These are phyloP conservation scores for Oehlia diaphana DNA, from an alignment of 192 early-diverging fungal genomes.

Conservation along the genomic window DNA sequence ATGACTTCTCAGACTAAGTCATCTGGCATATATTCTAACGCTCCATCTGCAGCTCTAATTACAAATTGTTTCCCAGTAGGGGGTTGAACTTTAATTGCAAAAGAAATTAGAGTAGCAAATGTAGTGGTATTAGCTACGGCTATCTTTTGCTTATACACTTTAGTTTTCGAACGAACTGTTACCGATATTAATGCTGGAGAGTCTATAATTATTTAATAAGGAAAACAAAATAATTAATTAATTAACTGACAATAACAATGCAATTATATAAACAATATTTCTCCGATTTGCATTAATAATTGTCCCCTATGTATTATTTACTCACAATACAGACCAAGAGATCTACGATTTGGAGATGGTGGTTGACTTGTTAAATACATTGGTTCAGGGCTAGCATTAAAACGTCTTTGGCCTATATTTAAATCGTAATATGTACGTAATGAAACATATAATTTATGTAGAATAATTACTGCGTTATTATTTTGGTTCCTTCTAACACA, in stretches of 20 bases:
- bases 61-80: constrained; percentile 24
- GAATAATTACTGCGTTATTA: no score
- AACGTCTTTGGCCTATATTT: no score
- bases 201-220: not conserved
- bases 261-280: not conserved
- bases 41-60: constrained; percentile 6
- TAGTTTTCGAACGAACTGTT: not conserved
- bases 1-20: constrained; percentile 5
- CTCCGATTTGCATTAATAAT: no score
- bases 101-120: constrained; percentile 3
- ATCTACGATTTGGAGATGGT: no score
- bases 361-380: no score
- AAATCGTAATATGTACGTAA: no score
- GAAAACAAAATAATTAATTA: not conserved
- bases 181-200: constrained; percentile 6
- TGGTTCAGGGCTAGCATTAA: no score
- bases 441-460: no score
- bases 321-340: no score
- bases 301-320: no score
- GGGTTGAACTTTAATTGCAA: constrained; percentile 8
- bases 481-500: no score
- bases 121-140: constrained; percentile 14
- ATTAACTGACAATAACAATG: not conserved
- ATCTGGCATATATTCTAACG: constrained; percentile 17
- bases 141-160: constrained; percentile 19